phyloP scores from a whole-genome alignment of 768 basidiomycete species.

The Solioccasus polychromus region DNA sequence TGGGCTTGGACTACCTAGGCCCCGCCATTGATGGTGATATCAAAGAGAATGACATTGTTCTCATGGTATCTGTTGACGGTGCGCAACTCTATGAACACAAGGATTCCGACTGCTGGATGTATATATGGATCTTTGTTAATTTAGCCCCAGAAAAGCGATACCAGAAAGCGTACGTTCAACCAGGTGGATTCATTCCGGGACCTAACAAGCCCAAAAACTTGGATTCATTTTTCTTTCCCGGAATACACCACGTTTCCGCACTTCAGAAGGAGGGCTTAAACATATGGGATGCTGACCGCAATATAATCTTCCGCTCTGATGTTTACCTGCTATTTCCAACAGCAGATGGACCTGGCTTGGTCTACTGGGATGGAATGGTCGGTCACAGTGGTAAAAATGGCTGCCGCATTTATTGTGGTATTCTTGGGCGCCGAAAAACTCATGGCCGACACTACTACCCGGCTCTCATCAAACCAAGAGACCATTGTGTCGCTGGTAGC shows the following conservation, averaged over 20 bases:
- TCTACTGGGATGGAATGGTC: slow-evolving; percentile 28
- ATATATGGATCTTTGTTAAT: neutral
- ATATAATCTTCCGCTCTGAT: neutral
- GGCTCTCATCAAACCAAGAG: slow-evolving; percentile 8
- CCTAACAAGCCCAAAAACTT: neutral
- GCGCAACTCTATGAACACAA: neutral
- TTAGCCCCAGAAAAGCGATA: neutral
- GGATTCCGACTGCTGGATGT: neutral
- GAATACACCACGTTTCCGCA: neutral
- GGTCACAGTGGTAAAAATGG: slow-evolving; percentile 29
- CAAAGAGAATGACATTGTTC: neutral
- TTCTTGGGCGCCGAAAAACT: slow-evolving; percentile 26
- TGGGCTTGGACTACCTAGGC: neutral
- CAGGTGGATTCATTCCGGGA: neutral
- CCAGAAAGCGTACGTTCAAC: neutral
- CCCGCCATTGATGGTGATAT: neutral
- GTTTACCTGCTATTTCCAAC: slow-evolving; percentile 23
- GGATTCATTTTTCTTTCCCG: neutral
- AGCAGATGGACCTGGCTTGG: slow-evolving; percentile 16
- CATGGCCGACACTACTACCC: slow-evolving; percentile 32
- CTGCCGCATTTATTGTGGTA: slow-evolving; percentile 33
- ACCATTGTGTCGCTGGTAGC: neutral
- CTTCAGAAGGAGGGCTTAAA: neutral
- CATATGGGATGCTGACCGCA: neutral
- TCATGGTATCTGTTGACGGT: neutral